These are phyloP conservation scores for Mucor sp. DNA, from an alignment of 371 early-diverging fungal genomes.

Conservation along the genomic window DNA sequence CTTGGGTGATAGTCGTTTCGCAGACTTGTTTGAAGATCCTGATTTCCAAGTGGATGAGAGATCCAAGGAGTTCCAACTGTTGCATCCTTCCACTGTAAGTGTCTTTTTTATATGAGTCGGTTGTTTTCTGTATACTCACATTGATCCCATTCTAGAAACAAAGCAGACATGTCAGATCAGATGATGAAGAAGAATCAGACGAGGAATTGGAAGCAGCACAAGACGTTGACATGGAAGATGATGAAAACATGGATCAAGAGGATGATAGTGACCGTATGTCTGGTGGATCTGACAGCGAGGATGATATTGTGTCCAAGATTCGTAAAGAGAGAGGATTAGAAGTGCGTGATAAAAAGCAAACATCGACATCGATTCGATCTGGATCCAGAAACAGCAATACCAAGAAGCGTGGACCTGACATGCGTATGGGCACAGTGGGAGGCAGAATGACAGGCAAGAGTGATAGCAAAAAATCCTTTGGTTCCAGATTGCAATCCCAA, in stretches of 20 bases:
- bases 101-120: not conserved
- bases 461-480: conserved; percentile 46
- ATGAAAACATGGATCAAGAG: conserved; percentile 37
- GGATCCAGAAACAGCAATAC: not conserved
- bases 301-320: conserved; percentile 48
- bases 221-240: conserved; percentile 46
- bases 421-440: conserved; percentile 55
- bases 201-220: conserved; percentile 36
- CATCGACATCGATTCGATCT: conserved; percentile 25
- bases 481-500: conserved; percentile 39
- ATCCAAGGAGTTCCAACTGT: conserved; percentile 83
- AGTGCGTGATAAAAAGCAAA: conserved; percentile 37
- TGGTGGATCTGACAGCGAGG: conserved; percentile 50
- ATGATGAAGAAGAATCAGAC: conserved; percentile 26
- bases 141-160: conserved; percentile 19
- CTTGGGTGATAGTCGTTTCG: conserved; percentile 86
- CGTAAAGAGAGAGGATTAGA: conserved; percentile 48
- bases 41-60: conserved; percentile 93
- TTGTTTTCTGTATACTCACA: not conserved
- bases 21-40: conserved; percentile 86
- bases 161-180: conserved; percentile 18
- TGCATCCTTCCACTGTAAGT: conserved; percentile 71
- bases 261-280: conserved; percentile 44
- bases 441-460: conserved; percentile 33
- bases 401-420: conserved; percentile 46